Conservation (phyloP, 768 basidiomycete genomes). For the Kwoniella mangroviensis region DNA sequence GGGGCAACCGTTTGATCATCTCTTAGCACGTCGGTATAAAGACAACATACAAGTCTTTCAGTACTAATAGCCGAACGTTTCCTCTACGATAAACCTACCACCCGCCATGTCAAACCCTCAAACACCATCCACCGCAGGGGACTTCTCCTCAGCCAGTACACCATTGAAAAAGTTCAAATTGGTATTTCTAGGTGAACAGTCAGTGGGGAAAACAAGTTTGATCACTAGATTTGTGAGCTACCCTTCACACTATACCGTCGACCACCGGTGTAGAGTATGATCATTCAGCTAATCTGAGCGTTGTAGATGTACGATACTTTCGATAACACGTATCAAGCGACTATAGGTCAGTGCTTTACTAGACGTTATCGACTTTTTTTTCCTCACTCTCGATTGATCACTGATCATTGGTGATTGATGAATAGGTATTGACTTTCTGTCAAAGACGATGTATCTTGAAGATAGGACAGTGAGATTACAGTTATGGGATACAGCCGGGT, state of each 20-base stretch:
- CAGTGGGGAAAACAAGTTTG: constrained; percentile 96
- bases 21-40: no score
- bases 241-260: neutral
- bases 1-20: no score
- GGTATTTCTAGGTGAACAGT: constrained; percentile 93
- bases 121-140: constrained; percentile 29
- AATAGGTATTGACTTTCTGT: constrained; percentile 89
- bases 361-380: no score
- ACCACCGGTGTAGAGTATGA: neutral
- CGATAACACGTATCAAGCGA: constrained; percentile 86
- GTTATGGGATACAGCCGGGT: constrained; percentile 83
- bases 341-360: constrained; percentile 52
- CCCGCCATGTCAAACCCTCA: constrained; percentile 25
- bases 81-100: neutral
- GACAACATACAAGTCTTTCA: no score
- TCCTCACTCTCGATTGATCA: neutral
- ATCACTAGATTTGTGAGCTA: constrained; percentile 77
- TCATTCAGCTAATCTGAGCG: neutral
- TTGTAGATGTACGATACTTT: constrained; percentile 96
- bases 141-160: constrained; percentile 39
- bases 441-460: constrained; percentile 99
- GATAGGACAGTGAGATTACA: constrained; percentile 97
- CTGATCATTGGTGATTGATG: neutral
- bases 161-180: constrained; percentile 86
- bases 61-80: no score